Evolutionary conservation across 1,139 yeast genomes (phyloP), one percentile per base, ranked within the genome.

Genomic region (Geotrichum macrosporum): DNA sequence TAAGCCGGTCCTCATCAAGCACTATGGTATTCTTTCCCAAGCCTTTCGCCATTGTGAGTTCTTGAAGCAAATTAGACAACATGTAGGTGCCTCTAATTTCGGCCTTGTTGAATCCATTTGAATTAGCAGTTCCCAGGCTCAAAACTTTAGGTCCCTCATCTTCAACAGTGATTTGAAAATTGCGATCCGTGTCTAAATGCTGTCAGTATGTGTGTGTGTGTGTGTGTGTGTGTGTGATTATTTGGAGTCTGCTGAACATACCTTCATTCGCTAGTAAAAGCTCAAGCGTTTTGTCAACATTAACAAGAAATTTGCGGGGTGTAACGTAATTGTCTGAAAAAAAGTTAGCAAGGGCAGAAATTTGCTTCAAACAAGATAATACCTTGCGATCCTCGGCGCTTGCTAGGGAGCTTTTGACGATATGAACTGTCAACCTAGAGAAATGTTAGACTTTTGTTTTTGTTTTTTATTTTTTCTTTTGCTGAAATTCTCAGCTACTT

Each of bases 61-160:
- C 96, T 67, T 89, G 96, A 50, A 89, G 72, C 46, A 89, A 68
- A 64, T 89, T 89, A 1, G 95, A 84, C 46, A 89, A 71, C 92
- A 85, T 85, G 62, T 89, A 89, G 0, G 96, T 88, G 12, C 97
- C 97, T 54, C 95, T 71, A 46, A 89, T 74, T 47, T 82, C 86
- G 39, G 77, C 74, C 57, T 79, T 81, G 38, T 78, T 80, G 65
- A 68, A 84, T 1, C 96, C 96, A 56, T 81, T 78, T 2, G 95
- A 85, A 62, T 84, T 84, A 41, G 81, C 86, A 0, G 96, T 86
- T 5, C 95, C 95, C 35, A 88, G 71, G 55, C 80, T 75, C 53
- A 87, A 70, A 13, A 84, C 94, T 61, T 88, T 88, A n/a, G 96
- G 96, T 0, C 96, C 96, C 2, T 80, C 76, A 63, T 88, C 96